Conservation (phyloP, 495 filamentous ascomycete genomes). For the Trypethelium eluteriae region DNA sequence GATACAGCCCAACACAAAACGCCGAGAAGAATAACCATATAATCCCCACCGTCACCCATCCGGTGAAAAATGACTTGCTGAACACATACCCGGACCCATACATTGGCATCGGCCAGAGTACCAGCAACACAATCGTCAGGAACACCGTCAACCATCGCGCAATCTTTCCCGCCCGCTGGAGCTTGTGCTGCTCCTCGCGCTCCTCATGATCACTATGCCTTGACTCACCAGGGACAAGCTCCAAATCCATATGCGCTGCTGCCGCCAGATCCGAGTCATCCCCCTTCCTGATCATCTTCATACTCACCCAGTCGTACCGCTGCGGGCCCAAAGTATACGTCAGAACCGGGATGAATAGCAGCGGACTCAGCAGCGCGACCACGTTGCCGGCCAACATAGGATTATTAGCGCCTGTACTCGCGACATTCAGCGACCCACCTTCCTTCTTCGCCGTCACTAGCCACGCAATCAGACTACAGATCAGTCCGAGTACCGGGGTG, state of each 20-base stretch:
- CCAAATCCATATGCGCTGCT: constrained; percentile 62
- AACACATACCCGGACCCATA: constrained; percentile 84
- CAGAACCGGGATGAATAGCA: constrained; percentile 71
- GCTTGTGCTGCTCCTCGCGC: constrained; percentile 53
- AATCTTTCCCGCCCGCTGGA: constrained; percentile 66
- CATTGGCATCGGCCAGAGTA: constrained; percentile 95
- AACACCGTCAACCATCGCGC: constrained; percentile 68
- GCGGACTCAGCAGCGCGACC: constrained; percentile 69
- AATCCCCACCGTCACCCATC: constrained; percentile 81
- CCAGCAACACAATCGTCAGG: constrained; percentile 67
- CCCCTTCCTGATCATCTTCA: constrained; percentile 73
- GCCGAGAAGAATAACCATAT: constrained; percentile 77
- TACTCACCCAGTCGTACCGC: constrained; percentile 84
- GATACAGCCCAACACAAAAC: constrained; percentile 65
- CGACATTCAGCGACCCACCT: constrained; percentile 64
- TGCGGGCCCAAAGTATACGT: constrained; percentile 67
- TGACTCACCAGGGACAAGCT: constrained; percentile 55
- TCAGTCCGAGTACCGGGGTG: constrained; percentile 70
- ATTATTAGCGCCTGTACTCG: constrained; percentile 67
- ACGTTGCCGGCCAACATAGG: constrained; percentile 87
- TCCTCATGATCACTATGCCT: constrained; percentile 42
- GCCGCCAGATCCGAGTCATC: constrained; percentile 73
- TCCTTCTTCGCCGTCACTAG: constrained; percentile 78
- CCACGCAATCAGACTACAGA: constrained; percentile 75
- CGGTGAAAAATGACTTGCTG: constrained; percentile 84